These are phyloP conservation scores for Protomyces pachydermus DNA, from an alignment of 1,139 yeast species.

Conservation along the genomic window DNA sequence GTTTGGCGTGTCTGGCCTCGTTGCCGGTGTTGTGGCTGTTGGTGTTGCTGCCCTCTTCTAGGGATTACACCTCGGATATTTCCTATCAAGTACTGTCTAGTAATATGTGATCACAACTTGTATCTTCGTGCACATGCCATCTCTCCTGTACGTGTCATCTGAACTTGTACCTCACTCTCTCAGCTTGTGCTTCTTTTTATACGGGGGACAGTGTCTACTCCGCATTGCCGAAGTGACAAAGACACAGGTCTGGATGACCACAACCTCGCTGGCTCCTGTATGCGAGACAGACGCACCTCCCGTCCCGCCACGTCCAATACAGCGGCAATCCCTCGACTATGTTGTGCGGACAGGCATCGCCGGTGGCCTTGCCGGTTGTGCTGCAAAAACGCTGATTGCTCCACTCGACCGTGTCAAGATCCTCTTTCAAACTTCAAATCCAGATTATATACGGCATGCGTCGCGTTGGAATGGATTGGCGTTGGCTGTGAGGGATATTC, in stretches of 20 bases:
- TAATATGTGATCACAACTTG: not conserved
- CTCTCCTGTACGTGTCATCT: too few relatives aligned
- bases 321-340: slow-evolving; percentile 48
- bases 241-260: too few relatives aligned
- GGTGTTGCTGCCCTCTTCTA: not conserved
- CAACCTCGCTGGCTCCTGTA: not conserved
- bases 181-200: too few relatives aligned
- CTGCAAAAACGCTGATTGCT: slow-evolving; percentile 91
- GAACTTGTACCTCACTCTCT: too few relatives aligned
- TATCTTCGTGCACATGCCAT: too few relatives aligned
- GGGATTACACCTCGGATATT: not conserved
- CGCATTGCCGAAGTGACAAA: not conserved
- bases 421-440: slow-evolving; percentile 89
- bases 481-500: slow-evolving; percentile 65
- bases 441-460: slow-evolving; percentile 72
- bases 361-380: slow-evolving; percentile 93
- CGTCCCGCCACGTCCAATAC: not conserved
- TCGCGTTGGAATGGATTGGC: slow-evolving; percentile 76
- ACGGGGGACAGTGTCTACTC: not conserved
- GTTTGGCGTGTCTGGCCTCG: not conserved
- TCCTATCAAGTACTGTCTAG: not conserved
- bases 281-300: not conserved
- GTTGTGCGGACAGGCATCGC: slow-evolving; percentile 80
- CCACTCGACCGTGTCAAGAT: slow-evolving; percentile 94
- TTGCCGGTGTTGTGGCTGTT: not conserved